These are phyloP conservation scores for Zymoseptoria crescenta DNA, from an alignment of 2,329 filamentous ascomycete species.

Conservation along the genomic window DNA sequence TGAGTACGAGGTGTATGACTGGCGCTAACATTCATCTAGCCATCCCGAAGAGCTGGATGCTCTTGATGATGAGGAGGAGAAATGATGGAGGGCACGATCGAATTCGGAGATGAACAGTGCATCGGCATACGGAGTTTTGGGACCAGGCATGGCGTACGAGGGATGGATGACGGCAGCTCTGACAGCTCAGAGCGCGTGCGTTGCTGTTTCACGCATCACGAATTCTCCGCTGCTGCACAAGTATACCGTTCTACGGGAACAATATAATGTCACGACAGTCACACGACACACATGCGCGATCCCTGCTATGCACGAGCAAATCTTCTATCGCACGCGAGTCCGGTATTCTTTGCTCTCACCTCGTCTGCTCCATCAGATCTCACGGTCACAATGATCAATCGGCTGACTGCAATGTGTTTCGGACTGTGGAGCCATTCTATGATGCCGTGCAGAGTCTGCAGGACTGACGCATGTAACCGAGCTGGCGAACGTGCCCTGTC, in stretches of 20 bases:
- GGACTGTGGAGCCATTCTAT: not conserved
- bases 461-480: not conserved
- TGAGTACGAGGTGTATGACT: not conserved
- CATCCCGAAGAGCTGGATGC: conserved; percentile 37
- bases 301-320: too few relatives aligned
- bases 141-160: not conserved
- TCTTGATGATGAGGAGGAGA: conserved; percentile 36
- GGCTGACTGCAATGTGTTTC: not conserved
- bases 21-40: conserved; percentile 20
- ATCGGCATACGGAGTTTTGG: not conserved
- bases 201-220: not conserved
- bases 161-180: not conserved
- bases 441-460: not conserved
- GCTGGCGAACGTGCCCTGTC: not conserved
- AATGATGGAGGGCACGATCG: conserved; percentile 31
- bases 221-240: not conserved
- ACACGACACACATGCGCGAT: not conserved
- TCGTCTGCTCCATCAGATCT: not conserved
- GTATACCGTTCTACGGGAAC: not conserved
- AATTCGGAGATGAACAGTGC: not conserved
- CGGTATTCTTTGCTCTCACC: not conserved
- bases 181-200: not conserved
- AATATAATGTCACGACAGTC: not conserved
- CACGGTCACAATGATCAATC: not conserved
- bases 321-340: not conserved